Conservation (phyloP, 805 yeast species). For the Crinitomyces ghanaensis region DNA sequence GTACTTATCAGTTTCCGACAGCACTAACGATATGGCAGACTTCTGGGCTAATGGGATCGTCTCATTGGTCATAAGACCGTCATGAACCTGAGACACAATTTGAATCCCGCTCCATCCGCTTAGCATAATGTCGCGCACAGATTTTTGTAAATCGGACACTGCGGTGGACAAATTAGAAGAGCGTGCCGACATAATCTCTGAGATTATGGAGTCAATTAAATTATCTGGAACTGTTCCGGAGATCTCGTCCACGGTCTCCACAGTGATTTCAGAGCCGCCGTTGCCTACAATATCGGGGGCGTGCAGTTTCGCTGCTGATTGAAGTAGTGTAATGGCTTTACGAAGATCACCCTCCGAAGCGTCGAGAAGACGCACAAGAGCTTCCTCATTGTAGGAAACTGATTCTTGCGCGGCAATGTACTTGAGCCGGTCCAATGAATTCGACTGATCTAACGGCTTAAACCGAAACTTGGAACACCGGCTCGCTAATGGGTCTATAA, state of each 20-base stretch:
- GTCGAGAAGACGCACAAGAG: slow-evolving; percentile 52
- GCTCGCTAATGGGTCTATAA: slow-evolving; percentile 92
- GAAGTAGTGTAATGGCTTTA: slow-evolving; percentile 82
- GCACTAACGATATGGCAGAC: slow-evolving; percentile 46
- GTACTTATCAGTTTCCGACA: slow-evolving; percentile 66
- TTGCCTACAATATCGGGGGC: slow-evolving; percentile 1
- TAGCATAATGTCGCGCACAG: slow-evolving; percentile 41
- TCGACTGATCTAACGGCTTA: slow-evolving; percentile 56
- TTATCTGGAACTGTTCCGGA: slow-evolving; percentile 61
- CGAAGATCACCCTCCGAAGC: slow-evolving; percentile 86
- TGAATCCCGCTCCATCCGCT: slow-evolving; percentile 78
- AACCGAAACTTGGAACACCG: slow-evolving; percentile 94
- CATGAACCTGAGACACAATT: slow-evolving; percentile 61
- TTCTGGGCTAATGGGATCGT: slow-evolving; percentile 42
- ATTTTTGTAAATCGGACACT: no score
- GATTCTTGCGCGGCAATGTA: slow-evolving; percentile 47
- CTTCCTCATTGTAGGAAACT: slow-evolving; percentile 33
- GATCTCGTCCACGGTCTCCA: slow-evolving; percentile 46
- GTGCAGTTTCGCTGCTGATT: slow-evolving; percentile 61
- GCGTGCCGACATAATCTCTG: slow-evolving; percentile 22
- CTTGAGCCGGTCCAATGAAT: slow-evolving; percentile 58
- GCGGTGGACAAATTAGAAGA: slow-evolving; percentile 20
- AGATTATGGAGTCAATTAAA: slow-evolving; percentile 33
- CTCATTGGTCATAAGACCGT: slow-evolving; percentile 47
- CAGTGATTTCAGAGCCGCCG: slow-evolving; percentile 29